Conservation (phyloP, 257 asterid species). For the Nicotiana otophora region DNA sequence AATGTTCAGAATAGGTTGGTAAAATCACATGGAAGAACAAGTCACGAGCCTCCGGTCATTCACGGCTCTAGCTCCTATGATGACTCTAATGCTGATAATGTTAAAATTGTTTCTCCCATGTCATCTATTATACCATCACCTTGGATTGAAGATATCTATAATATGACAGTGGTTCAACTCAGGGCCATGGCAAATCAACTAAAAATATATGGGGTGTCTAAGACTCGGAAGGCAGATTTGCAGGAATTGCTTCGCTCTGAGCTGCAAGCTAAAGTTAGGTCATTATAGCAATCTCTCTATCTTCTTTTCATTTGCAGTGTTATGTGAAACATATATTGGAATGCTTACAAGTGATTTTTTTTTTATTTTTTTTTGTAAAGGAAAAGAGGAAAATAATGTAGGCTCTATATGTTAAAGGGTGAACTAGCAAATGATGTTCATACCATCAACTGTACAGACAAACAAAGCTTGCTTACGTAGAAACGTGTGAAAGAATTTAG, state of each 20-base stretch:
- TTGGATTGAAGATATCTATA: neutral
- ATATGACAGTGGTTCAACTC: constrained; percentile 21
- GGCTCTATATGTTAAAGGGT: neutral
- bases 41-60: neutral
- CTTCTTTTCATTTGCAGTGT: neutral
- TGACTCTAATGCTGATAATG: neutral
- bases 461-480: no score
- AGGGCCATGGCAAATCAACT: constrained; percentile 32
- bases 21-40: neutral
- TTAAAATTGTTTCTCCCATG: neutral
- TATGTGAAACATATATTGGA: neutral
- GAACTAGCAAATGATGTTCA: neutral
- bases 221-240: constrained; percentile 27
- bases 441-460: neutral
- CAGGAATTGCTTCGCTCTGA: constrained; percentile 10
- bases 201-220: constrained; percentile 20
- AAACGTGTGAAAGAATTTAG: no score
- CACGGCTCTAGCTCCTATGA: neutral
- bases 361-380: neutral
- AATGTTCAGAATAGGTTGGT: neutral
- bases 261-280: neutral
- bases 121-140: neutral
- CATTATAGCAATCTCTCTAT: neutral
- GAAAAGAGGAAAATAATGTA: neutral
- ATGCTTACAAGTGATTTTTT: no score